A percentile compares a stretch with the other conserved stretches of the same genome.
These are phyloP conservation scores for Cryphonectria naterciae DNA, from an alignment of 2,329 filamentous ascomycete genomes.

Conservation along the genomic window DNA sequence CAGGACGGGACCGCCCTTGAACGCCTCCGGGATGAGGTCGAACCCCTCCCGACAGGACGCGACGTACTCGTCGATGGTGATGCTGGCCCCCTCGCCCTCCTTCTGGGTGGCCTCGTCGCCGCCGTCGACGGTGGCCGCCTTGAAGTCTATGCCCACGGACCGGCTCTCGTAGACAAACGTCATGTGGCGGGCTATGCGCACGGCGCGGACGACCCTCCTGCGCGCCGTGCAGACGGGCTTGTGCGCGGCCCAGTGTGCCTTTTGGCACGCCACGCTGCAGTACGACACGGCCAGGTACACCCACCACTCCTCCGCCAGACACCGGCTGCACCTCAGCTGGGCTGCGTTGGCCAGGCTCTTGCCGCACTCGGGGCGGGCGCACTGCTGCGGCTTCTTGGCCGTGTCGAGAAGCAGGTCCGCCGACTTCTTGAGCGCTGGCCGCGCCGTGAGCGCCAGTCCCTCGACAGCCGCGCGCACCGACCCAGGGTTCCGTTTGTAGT, in stretches of 20 bases:
- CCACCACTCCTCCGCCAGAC: neutral
- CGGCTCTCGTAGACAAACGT: neutral
- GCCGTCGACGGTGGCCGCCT: neutral
- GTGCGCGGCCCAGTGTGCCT: neutral
- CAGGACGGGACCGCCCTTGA: neutral
- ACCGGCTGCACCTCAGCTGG: slow-evolving; percentile 1
- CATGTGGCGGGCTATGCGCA: neutral
- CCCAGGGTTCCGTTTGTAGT: neutral
- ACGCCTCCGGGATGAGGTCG: slow-evolving; percentile 3
- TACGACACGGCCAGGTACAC: neutral
- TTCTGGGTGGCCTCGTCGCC: neutral
- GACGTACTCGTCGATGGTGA: slow-evolving; percentile 1
- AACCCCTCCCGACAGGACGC: neutral
- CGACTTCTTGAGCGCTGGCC: neutral
- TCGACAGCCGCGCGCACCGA: neutral
- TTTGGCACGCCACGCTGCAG: slow-evolving; percentile 5
- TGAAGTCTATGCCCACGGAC: neutral
- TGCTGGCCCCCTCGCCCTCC: neutral
- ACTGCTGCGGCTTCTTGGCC: neutral
- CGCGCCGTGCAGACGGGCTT: neutral
- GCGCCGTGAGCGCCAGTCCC: neutral
- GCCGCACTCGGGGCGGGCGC: neutral
- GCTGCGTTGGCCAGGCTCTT: too few species aligned
- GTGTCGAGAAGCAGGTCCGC: neutral
- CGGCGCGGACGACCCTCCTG: neutral